Percentiles rank a stretch among this genome's conserved stretches.
These are phyloP conservation scores for Apiospora marii DNA, from an alignment of 2,329 filamentous ascomycete genomes.

Conservation along the genomic window DNA sequence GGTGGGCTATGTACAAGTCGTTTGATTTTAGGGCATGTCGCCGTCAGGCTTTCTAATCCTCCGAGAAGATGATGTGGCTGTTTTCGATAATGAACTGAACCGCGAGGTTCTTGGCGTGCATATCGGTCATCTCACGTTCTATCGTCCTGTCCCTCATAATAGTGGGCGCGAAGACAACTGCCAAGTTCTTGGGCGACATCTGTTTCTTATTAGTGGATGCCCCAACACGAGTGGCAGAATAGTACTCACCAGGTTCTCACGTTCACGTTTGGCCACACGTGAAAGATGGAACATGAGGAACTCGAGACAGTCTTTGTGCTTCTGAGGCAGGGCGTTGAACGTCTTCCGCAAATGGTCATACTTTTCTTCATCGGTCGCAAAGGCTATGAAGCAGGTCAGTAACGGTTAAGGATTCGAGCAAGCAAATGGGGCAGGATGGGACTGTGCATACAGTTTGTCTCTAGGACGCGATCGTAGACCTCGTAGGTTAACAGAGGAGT, in stretches of 20 bases:
- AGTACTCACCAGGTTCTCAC: constrained; percentile 78
- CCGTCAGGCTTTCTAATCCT: constrained; percentile 37
- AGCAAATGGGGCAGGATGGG: background rate
- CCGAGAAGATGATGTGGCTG: constrained; percentile 79
- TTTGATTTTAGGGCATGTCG: background rate
- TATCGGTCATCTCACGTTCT: constrained; percentile 95
- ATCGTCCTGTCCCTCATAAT: constrained; percentile 93
- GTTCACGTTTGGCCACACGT: constrained; percentile 82
- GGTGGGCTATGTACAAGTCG: constrained; percentile 15
- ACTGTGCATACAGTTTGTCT: constrained; percentile 72
- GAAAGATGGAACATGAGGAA: constrained; percentile 94
- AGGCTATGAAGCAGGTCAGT: constrained; percentile 52
- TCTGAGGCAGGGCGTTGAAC: constrained; percentile 79
- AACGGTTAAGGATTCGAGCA: constrained; percentile 25
- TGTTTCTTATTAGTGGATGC: constrained; percentile 43
- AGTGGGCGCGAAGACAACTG: constrained; percentile 96
- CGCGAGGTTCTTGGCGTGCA: constrained; percentile 89
- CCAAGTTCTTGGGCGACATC: constrained; percentile 97
- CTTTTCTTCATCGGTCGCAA: constrained; percentile 72
- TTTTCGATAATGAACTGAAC: constrained; percentile 95
- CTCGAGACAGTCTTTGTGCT: constrained; percentile 88
- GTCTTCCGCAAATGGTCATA: constrained; percentile 75
- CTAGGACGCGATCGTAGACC: constrained; percentile 87
- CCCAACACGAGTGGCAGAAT: background rate
- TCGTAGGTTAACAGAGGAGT: constrained; percentile 90